A percentile compares a stretch with the other conserved stretches of the same genome.
Conservation (phyloP, 805 yeast species). For the Komagataella ulmi region DNA sequence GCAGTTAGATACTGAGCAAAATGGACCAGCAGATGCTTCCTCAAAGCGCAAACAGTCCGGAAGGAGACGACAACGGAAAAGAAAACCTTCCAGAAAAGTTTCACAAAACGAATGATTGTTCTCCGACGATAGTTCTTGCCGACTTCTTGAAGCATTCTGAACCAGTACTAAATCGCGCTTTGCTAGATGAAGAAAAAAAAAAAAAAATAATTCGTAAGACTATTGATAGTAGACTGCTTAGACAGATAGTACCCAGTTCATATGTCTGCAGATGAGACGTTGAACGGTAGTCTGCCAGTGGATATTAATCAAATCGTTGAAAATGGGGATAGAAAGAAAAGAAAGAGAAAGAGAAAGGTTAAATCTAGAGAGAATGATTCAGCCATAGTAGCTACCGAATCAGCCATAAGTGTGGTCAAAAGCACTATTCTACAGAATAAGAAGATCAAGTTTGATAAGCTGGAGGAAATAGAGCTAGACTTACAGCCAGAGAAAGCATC, state of each 20-base stretch:
- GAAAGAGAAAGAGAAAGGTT: background rate
- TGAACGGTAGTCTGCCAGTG: background rate
- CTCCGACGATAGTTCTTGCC: background rate
- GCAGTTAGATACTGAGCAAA: background rate
- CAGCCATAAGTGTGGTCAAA: background rate
- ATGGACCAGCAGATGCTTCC: background rate
- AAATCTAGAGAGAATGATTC: background rate
- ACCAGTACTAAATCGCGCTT: background rate
- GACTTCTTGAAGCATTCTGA: background rate
- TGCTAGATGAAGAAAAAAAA: background rate
- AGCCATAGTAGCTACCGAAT: background rate
- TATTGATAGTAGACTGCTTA: background rate
- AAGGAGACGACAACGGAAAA: background rate
- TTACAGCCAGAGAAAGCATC: background rate
- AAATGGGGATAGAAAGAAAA: background rate
- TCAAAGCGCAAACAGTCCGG: background rate
- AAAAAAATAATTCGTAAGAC: background rate
- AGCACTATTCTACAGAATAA: background rate
- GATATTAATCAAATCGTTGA: background rate
- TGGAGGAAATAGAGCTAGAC: background rate
- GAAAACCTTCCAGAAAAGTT: background rate
- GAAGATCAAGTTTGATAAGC: background rate
- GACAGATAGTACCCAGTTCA: background rate
- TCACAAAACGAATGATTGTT: background rate
- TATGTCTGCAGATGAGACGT: background rate